A percentile compares a stretch with the other conserved stretches of the same genome.
These are phyloP conservation scores for Aspergillus indologenus DNA, from an alignment of 495 filamentous ascomycete species.

Conservation along the genomic window DNA sequence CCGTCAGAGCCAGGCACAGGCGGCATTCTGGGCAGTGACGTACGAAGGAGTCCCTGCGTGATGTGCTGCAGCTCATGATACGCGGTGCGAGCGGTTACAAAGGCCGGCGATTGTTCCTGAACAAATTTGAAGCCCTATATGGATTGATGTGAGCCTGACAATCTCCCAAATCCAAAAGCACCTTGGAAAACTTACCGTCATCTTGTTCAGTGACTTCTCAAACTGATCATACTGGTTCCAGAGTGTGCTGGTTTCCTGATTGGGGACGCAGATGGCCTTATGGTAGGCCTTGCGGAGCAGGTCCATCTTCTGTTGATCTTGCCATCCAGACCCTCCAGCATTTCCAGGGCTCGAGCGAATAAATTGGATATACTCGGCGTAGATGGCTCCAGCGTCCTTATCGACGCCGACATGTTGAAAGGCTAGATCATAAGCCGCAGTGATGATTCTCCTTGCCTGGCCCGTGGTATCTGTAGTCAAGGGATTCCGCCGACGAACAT, in stretches of 20 bases:
- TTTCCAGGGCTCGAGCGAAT: conserved; percentile 80
- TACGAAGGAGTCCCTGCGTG: conserved; percentile 72
- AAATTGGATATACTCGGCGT: conserved; percentile 91
- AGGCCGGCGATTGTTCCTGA: conserved; percentile 84
- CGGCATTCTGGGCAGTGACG: conserved; percentile 73
- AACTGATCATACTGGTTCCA: conserved; percentile 99
- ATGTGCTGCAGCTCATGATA: conserved; percentile 81
- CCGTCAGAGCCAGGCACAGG: conserved; percentile 84
- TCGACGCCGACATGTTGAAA: conserved; percentile 87
- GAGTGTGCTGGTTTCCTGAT: conserved; percentile 68
- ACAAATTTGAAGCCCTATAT: conserved; percentile 82
- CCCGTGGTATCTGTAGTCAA: conserved; percentile 75
- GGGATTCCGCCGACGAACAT: conserved; percentile 87
- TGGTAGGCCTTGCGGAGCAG: conserved; percentile 86
- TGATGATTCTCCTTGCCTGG: conserved; percentile 69
- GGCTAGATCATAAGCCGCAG: conserved; percentile 84
- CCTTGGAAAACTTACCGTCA: conserved; percentile 55
- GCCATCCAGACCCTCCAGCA: conserved; percentile 82
- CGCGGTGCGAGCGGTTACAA: conserved; percentile 89
- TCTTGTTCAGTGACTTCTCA: conserved; percentile 87
- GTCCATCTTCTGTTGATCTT: conserved; percentile 98
- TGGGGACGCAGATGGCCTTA: conserved; percentile 79
- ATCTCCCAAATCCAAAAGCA: not conserved
- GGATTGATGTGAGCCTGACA: not conserved
- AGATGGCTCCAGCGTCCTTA: conserved; percentile 84